Evolutionary conservation across 495 filamentous ascomycete species (phyloP).

Genomic region (Cenococcum geophilum): DNA sequence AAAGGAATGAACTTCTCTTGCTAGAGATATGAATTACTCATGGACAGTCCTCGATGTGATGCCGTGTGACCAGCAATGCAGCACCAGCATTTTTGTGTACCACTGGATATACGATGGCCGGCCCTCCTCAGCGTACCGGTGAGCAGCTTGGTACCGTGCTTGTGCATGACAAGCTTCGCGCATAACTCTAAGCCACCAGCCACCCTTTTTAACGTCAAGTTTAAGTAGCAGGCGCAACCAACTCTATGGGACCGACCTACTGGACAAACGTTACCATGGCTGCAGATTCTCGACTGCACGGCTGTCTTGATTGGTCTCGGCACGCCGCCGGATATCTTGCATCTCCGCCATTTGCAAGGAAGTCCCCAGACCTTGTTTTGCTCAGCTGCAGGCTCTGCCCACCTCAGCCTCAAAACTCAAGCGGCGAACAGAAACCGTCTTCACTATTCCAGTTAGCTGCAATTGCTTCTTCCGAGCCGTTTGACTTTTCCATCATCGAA

Average conservation of each 20-base stretch:
- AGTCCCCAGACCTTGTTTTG: neutral
- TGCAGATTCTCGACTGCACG: neutral
- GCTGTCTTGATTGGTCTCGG: neutral
- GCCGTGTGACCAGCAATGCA: too few species aligned
- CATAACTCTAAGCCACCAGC: too few species aligned
- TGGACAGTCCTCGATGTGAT: neutral
- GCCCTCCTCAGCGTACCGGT: too few species aligned
- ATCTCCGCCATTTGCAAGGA: neutral
- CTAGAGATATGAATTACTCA: conserved; percentile 6
- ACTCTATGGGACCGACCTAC: too few species aligned
- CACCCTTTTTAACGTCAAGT: too few species aligned
- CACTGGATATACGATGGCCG: too few species aligned
- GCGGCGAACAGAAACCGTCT: neutral
- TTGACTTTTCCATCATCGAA: neutral
- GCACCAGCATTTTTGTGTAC: too few species aligned
- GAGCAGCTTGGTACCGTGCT: too few species aligned
- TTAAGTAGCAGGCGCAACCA: too few species aligned
- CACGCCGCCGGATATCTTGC: neutral
- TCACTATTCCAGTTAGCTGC: neutral
- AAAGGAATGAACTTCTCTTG: conserved; percentile 6
- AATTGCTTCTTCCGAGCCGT: conserved; percentile 3
- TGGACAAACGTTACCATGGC: too few species aligned
- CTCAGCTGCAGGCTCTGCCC: conserved; percentile 1
- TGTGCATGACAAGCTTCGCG: too few species aligned
- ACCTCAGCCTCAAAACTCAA: conserved; percentile 1